phyloP scores from a whole-genome alignment of 257 asterid genomes.

The Gynochthodes officinalis region DNA sequence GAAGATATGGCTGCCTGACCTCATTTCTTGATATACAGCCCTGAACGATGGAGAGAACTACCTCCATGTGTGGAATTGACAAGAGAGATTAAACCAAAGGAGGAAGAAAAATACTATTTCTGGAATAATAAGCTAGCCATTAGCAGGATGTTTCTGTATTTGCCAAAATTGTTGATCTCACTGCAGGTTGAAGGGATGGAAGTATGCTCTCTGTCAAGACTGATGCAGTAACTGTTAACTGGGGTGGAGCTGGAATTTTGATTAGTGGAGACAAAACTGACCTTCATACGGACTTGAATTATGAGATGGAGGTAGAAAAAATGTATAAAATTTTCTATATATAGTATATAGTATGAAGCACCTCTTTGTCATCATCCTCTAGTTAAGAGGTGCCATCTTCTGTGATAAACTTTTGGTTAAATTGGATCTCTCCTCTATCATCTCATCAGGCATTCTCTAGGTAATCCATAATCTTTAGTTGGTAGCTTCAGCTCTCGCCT shows the following conservation, averaged over 20 bases:
- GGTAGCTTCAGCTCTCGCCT: conserved; percentile 35
- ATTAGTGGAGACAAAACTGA: neutral
- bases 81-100: neutral
- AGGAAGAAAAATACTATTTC: neutral
- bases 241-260: neutral
- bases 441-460: conserved; percentile 56
- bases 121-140: neutral
- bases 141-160: neutral
- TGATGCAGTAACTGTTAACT: neutral
- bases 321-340: too few species aligned
- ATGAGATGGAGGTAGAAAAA: neutral
- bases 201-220: neutral
- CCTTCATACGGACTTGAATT: neutral
- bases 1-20: neutral
- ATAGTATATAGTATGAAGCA: neutral
- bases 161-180: neutral
- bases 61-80: neutral
- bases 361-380: neutral
- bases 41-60: neutral
- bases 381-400: neutral
- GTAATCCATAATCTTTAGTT: conserved; percentile 60
- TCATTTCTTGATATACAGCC: neutral
- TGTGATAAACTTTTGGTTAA: neutral
- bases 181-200: neutral
- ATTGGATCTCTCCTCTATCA: conserved; percentile 18